Base-by-base conservation (phyloP, 2,329 filamentous ascomycete genomes). In the Exophiala xenobiotica region DNA sequence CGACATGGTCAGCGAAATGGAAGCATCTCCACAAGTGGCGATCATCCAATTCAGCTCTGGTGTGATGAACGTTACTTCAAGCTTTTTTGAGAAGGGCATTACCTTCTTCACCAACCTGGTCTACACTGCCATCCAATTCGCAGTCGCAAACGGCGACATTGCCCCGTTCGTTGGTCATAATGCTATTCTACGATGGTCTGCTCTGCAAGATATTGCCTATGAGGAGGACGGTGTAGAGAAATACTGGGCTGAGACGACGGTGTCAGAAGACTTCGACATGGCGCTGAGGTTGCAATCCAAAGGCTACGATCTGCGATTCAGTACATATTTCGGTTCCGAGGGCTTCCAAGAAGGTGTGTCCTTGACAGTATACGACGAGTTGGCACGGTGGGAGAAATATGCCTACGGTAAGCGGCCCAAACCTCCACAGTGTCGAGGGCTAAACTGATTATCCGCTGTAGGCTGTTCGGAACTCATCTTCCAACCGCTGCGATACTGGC, bases 341-440 rank as follows among this genome's bases (percentile, higher is more conserved):
- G 31, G 31, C 7, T 35, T 35, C 31, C 31, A 35, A 35, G 87
- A 91, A 65, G 88, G 88, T 58, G 88, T 91, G 43, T 90, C 87
- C 2, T 74, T 92, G 51, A 91, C 87, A 0, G 86, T 91, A 8
- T 90, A 91, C 65, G 88, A 91, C 68, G 88, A 91, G 68, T 76
- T 92, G 53, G 85, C 86, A 2, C 84, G 88, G 51, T 92, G 88
- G 87, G 88, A 92, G 65, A 92, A 92, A 70, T 90, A 90, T 65
- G 88, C 88, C 2, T 91, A 90, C 62, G 31, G 31, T 35, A 35
- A n/a, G n/a, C n/a, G n/a, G n/a, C n/a, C n/a, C n/a, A n/a, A n/a
- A n/a, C n/a, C n/a, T n/a, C n/a, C n/a, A n/a, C n/a, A n/a, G n/a
- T n/a, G n/a, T n/a, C n/a, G n/a, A n/a, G n/a, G n/a, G n/a, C n/a